Evolutionary conservation across 1,284 basidiomycete genomes (phyloP).

Genomic region (Cutaneotrichosporon curvatum): DNA sequence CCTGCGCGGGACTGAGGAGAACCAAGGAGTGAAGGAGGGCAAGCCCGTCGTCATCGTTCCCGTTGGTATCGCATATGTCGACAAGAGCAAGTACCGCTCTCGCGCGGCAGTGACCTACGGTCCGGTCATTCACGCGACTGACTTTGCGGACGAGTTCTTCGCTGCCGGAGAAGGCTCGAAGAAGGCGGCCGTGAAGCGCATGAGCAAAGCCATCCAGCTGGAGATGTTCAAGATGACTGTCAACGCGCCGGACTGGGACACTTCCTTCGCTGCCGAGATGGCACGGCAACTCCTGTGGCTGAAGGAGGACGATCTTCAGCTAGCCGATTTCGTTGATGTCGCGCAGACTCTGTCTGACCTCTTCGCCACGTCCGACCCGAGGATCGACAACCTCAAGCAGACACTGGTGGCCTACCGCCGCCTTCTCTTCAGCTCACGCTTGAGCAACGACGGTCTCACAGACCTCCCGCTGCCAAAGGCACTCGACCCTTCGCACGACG

Average conservation of each 20-base stretch:
- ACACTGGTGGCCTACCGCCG: conserved; percentile 76
- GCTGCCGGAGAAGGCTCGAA: conserved; percentile 59
- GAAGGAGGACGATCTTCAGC: conserved; percentile 61
- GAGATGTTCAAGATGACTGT: conserved; percentile 70
- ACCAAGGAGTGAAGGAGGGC: conserved; percentile 44
- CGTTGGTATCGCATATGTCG: conserved; percentile 82
- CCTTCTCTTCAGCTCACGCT: conserved; percentile 68
- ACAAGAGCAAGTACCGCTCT: conserved; percentile 89
- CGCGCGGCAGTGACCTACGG: conserved; percentile 60
- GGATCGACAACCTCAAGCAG: conserved; percentile 58
- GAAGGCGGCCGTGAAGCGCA: conserved; percentile 74
- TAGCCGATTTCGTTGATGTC: conserved; percentile 70
- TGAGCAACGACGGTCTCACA: conserved; percentile 74
- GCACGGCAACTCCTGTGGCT: conserved; percentile 84
- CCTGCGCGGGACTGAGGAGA: conserved; percentile 51
- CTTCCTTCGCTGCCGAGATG: conserved; percentile 75
- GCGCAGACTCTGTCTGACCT: conserved; percentile 87
- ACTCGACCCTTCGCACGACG: conserved; percentile 65
- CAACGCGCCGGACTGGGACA: conserved; percentile 91
- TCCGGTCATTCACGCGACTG: conserved; percentile 65
- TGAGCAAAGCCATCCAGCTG: conserved; percentile 67
- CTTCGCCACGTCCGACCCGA: conserved; percentile 58
- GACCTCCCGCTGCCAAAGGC: conserved; percentile 60
- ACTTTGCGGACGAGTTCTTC: conserved; percentile 70
- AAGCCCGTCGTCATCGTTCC: conserved; percentile 62